Percentiles rank a stretch among this genome's conserved stretches.
These are phyloP conservation scores for Phoenix roebelenii DNA, from an alignment of 176 grass and related monocot genomes.

Conservation along the genomic window DNA sequence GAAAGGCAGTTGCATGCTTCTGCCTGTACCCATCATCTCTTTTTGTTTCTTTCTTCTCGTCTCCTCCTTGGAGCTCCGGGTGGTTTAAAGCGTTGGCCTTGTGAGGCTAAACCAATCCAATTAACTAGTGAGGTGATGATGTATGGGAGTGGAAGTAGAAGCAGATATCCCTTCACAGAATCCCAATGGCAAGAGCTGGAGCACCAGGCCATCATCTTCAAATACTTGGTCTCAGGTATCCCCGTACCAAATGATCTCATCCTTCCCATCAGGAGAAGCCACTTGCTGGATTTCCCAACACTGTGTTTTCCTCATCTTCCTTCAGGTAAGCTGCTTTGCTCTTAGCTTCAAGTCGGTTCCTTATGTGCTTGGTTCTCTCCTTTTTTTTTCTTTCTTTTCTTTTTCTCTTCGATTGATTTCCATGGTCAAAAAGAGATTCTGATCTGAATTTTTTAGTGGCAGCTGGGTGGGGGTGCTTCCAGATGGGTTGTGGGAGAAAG, in stretches of 20 bases:
- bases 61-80: not conserved
- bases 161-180: conserved; percentile 20
- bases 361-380: too few relatives aligned
- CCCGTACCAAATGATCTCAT: conserved; percentile 14
- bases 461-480: conserved; percentile 29
- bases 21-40: not conserved
- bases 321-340: not conserved
- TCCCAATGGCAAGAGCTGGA: conserved; percentile 21
- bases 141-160: not conserved
- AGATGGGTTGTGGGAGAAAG: conserved; percentile 18
- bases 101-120: too few relatives aligned
- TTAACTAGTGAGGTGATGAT: not conserved
- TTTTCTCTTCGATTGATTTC: too few relatives aligned
- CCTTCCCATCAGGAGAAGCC: conserved; percentile 14
- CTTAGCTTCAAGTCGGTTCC: too few relatives aligned
- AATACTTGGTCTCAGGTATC: conserved; percentile 8
- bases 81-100: not conserved
- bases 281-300: conserved; percentile 1
- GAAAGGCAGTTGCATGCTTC: conserved; percentile 7
- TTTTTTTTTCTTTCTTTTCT: too few relatives aligned
- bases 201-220: conserved; percentile 20
- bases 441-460: not conserved
- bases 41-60: not conserved
- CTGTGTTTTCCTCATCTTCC: conserved; percentile 3
- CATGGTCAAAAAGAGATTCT: too few relatives aligned